phyloP scores from a whole-genome alignment of 164 flowering plant species.

The Nymphaea thermarum region DNA sequence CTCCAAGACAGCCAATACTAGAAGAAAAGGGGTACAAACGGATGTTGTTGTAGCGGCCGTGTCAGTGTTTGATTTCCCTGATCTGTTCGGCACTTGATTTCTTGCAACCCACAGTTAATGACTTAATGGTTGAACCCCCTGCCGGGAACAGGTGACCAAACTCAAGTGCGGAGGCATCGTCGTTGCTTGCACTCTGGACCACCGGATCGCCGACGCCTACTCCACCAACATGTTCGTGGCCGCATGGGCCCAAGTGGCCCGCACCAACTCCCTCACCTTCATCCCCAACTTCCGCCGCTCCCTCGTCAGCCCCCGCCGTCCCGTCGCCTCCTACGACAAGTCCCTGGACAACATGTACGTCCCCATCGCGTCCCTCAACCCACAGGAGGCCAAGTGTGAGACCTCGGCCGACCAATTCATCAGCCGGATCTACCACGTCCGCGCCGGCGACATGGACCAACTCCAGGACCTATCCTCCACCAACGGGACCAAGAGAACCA shows the following conservation, averaged over 20 bases:
- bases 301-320: slow-evolving; percentile 9
- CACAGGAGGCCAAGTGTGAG: not conserved
- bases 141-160: slow-evolving; percentile 11
- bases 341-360: slow-evolving; percentile 16
- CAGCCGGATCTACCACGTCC: slow-evolving; percentile 23
- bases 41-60: not conserved
- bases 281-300: slow-evolving; percentile 8
- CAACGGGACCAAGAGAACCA: slow-evolving; percentile 6
- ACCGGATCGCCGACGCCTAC: slow-evolving; percentile 43
- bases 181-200: slow-evolving; percentile 37
- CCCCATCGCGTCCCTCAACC: slow-evolving; percentile 11
- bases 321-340: slow-evolving; percentile 1
- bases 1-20: no score
- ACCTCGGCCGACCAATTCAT: slow-evolving; percentile 4
- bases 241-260: slow-evolving; percentile 28
- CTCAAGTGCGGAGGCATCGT: slow-evolving; percentile 39
- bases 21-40: no score
- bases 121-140: not conserved
- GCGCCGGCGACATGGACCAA: slow-evolving; percentile 5
- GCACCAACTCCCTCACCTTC: not conserved
- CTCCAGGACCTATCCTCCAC: slow-evolving; percentile 11
- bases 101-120: not conserved
- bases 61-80: not conserved
- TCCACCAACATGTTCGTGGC: slow-evolving; percentile 40
- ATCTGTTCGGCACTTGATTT: not conserved